Base-by-base conservation (phyloP, 768 basidiomycete species). In the Lyophyllum semitale region DNA sequence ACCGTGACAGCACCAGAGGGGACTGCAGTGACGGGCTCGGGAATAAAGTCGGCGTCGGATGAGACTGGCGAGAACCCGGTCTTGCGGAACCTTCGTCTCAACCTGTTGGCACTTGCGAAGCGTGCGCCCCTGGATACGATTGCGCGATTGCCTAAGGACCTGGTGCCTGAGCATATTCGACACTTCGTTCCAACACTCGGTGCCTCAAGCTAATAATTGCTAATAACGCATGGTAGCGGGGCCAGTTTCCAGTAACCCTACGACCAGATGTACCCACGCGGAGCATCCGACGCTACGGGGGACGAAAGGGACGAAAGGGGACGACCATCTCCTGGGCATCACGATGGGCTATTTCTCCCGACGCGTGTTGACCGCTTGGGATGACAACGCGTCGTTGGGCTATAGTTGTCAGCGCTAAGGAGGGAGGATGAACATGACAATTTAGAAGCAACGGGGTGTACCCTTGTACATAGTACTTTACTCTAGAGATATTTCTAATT, bases 81-180 rank as follows among this genome's bases (percentile, higher is more conserved):
- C 17, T 45, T 85, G 62, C 79, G 80, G 51, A 79, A 84, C 50
- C 72, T 91, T 46, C 79, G 90, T 35, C 73, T 92, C 59, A 91
- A 90, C 65, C 73, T 93, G 26, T 77, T 93, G 25, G 89, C 89
- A 1, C 75, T 93, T 30, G 87, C 88, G 53, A 90, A 91, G 65
- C 80, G 89, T 6, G 89, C 89, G 9, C 91, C 91, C 1, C 64
- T 91, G 57, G 87, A 89, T 61, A 84, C 79, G 54, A 87, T 90
- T 50, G 85, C 84, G 15, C 76, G 75, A 27, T 65, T 90, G 37
- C 87, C 87, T 8, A 73, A 78, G 38, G 84, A 87, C 42, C 67
- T 90, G 44, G 85, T 89, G 1, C 88, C 86, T 2, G 83, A 84
- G 60, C 77, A 82, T 61, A 82, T 89, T 50, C 77, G 86, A 47